phyloP scores from a whole-genome alignment of 192 early-diverging fungal species.

The Endogone sp. region DNA sequence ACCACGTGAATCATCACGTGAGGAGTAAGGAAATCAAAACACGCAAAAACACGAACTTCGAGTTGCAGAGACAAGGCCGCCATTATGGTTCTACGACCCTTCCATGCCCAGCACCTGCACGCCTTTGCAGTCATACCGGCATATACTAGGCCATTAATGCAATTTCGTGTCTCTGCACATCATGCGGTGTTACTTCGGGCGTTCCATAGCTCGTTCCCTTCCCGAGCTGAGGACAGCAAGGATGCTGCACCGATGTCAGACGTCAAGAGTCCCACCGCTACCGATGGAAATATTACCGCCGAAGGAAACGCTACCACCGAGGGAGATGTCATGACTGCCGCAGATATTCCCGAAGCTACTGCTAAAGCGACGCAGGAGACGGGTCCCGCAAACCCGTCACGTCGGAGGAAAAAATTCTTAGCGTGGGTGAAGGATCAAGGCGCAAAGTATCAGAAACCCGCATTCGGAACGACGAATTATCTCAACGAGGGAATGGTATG shows the following conservation, averaged over 20 bases:
- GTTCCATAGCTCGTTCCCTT: background rate
- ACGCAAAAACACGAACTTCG: background rate
- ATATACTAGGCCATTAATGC: too few species aligned
- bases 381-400: slow-evolving; percentile 27
- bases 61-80: background rate
- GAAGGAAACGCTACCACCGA: background rate
- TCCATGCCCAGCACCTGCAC: background rate
- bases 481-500: slow-evolving; percentile 11
- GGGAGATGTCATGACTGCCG: background rate
- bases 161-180: background rate
- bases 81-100: background rate
- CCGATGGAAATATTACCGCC: too few species aligned
- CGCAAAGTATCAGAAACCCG: slow-evolving; percentile 16
- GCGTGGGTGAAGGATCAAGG: slow-evolving; percentile 25
- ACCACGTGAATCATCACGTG: background rate
- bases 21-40: background rate
- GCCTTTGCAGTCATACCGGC: background rate
- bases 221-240: background rate
- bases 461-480: slow-evolving; percentile 31
- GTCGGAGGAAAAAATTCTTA: slow-evolving; percentile 28
- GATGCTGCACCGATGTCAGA: too few species aligned
- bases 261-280: too few species aligned
- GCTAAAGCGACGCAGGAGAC: too few species aligned
- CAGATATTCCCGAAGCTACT: background rate
- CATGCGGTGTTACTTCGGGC: background rate